phyloP scores from a whole-genome alignment of 192 early-diverging fungal species.

The Backusella macrospora region DNA sequence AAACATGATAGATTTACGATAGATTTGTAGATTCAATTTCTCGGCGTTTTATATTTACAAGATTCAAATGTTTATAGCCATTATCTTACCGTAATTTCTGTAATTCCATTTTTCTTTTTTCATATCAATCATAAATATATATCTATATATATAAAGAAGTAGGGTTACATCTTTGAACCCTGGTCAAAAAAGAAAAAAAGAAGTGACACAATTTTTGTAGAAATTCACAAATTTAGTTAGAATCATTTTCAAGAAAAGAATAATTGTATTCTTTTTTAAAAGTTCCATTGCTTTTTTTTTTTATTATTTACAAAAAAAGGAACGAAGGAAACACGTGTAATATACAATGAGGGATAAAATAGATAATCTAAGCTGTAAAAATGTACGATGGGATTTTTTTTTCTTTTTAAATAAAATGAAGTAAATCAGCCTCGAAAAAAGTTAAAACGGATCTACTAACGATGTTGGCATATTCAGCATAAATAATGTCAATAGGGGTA shows the following conservation, averaged over 20 bases:
- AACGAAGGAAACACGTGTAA: background rate
- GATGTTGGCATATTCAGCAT: background rate
- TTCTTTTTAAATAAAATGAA: background rate
- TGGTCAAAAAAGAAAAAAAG: background rate
- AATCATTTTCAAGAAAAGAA: background rate
- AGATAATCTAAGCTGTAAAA: background rate
- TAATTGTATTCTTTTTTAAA: background rate
- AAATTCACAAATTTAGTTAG: constrained; percentile 10
- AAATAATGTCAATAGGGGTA: background rate
- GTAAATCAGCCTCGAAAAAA: background rate
- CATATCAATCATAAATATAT: background rate
- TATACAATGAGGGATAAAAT: background rate
- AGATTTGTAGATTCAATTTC: too few species aligned
- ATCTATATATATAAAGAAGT: background rate
- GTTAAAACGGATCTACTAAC: background rate
- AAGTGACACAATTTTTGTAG: background rate
- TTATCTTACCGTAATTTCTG: too few species aligned
- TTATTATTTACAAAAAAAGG: too few species aligned
- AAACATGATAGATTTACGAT: too few species aligned
- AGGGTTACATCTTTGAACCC: background rate
- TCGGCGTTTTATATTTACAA: too few species aligned
- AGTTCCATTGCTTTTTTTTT: background rate
- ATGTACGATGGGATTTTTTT: background rate
- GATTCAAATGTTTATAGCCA: too few species aligned
- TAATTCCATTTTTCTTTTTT: background rate